Conservation (phyloP, 306 rosid species). For the Vicia villosa region DNA sequence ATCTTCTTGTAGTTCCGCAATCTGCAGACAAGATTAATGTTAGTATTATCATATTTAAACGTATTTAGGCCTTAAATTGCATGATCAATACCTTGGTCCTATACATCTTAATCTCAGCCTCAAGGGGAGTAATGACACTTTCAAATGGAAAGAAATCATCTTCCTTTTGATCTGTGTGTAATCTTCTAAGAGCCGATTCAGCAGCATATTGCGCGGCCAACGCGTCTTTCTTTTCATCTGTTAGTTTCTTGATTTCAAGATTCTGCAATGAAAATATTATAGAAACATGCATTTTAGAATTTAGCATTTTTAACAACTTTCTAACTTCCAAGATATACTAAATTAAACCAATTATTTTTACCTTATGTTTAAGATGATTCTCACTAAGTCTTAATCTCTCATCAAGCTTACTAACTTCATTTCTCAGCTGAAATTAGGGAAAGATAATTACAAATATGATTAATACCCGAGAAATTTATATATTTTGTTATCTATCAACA, state of each 20-base stretch:
- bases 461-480: not conserved
- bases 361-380: conserved; percentile 76
- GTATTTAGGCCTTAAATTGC: not conserved
- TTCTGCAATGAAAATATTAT: conserved; percentile 60
- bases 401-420: conserved; percentile 54
- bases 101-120: conserved; percentile 81
- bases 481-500: conserved; percentile 1
- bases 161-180: conserved; percentile 67
- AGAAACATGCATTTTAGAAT: conserved; percentile 13
- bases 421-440: conserved; percentile 59
- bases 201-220: conserved; percentile 89
- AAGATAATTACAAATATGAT: conserved; percentile 2
- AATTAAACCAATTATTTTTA: conserved; percentile 31
- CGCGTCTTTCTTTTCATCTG: conserved; percentile 77
- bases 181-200: conserved; percentile 83
- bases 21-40: conserved; percentile 45
- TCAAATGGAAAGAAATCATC: conserved; percentile 68
- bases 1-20: conserved; percentile 76
- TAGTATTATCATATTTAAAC: not conserved
- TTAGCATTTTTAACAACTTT: conserved; percentile 16
- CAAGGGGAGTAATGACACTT: conserved; percentile 79
- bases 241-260: conserved; percentile 73
- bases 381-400: conserved; percentile 55
- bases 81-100: conserved; percentile 68
- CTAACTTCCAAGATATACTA: conserved; percentile 27